Evolutionary conservation across 2,329 filamentous ascomycete genomes (phyloP).

Genomic region (Aspergillus eucalypticola): DNA sequence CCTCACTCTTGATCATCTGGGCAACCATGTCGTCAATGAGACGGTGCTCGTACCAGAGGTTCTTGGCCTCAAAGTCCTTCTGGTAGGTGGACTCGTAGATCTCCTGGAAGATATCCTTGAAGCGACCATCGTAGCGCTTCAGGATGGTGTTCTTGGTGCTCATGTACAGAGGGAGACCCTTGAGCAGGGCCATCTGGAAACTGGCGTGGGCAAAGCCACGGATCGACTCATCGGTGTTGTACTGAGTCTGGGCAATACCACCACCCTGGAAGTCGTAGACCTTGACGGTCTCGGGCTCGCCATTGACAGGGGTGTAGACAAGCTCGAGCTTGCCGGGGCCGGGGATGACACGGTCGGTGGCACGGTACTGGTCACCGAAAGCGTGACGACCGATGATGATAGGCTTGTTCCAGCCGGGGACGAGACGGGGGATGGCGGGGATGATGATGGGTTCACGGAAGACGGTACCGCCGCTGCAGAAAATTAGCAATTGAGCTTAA

Average conservation of each 20-base stretch:
- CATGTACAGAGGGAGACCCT: constrained; percentile 95
- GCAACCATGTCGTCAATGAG: constrained; percentile 99
- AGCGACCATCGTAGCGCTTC: constrained; percentile 97
- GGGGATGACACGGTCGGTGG: constrained; percentile 83
- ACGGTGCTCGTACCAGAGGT: constrained; percentile 99
- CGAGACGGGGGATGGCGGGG: constrained; percentile 83
- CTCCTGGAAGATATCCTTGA: constrained; percentile 99
- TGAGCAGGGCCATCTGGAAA: constrained; percentile 91
- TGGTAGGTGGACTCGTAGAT: constrained; percentile 88
- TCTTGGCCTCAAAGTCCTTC: constrained; percentile 83
- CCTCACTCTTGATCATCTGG: constrained; percentile 99
- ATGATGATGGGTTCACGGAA: constrained; percentile 99
- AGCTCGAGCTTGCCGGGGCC: constrained; percentile 88
- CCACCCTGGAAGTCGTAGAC: constrained; percentile 86
- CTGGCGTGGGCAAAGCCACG: constrained; percentile 90
- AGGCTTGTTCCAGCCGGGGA: constrained; percentile 97
- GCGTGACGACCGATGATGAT: constrained; percentile 99
- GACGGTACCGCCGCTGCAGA: constrained; percentile 76
- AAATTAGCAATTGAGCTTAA: constrained; percentile 22
- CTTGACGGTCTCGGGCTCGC: constrained; percentile 79
- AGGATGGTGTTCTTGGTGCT: constrained; percentile 99
- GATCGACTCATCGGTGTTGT: constrained; percentile 98
- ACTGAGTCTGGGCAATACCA: constrained; percentile 91
- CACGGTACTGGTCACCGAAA: constrained; percentile 97
- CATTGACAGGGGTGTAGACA: constrained; percentile 82